phyloP scores from a whole-genome alignment of 352 stramenopile genomes.

The Globisporangium nagaii region DNA sequence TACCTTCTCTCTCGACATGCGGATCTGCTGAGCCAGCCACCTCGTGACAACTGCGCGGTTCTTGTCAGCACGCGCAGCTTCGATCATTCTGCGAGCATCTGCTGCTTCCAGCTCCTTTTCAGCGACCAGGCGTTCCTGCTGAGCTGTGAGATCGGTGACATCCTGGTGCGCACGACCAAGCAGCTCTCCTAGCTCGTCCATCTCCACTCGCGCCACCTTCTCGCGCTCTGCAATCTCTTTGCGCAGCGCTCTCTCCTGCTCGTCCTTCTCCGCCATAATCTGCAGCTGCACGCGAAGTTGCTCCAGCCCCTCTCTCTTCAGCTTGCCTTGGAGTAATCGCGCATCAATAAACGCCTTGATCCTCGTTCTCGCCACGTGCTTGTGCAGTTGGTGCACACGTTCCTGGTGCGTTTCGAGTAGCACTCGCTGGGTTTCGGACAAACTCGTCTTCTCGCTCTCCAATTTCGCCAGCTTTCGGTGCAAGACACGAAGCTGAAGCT shows the following conservation, averaged over 20 bases:
- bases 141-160: conserved; percentile 10
- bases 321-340: conserved; percentile 10
- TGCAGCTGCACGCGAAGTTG: conserved; percentile 10
- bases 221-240: conserved; percentile 28
- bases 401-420: conserved; percentile 14
- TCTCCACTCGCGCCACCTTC: conserved; percentile 6
- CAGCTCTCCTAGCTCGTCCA: conserved; percentile 9
- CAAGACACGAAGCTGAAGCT: conserved; percentile 30
- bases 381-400: conserved; percentile 9
- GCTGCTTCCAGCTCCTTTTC: conserved; percentile 19
- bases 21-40: conserved; percentile 32
- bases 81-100: neutral
- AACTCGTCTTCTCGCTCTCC: neutral
- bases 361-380: conserved; percentile 17
- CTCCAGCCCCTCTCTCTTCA: conserved; percentile 7
- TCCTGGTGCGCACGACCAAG: conserved; percentile 20
- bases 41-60: conserved; percentile 22
- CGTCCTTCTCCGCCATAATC: conserved; percentile 24
- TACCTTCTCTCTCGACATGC: neutral
- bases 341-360: conserved; percentile 36
- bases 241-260: conserved; percentile 29
- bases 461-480: conserved; percentile 22
- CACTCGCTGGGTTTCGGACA: neutral
- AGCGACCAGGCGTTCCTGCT: conserved; percentile 13
- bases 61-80: conserved; percentile 15